A percentile compares a stretch with the other conserved stretches of the same genome.
Evolutionary conservation across 805 yeast genomes (phyloP).

Genomic region (Nakazawaea pomicola): DNA sequence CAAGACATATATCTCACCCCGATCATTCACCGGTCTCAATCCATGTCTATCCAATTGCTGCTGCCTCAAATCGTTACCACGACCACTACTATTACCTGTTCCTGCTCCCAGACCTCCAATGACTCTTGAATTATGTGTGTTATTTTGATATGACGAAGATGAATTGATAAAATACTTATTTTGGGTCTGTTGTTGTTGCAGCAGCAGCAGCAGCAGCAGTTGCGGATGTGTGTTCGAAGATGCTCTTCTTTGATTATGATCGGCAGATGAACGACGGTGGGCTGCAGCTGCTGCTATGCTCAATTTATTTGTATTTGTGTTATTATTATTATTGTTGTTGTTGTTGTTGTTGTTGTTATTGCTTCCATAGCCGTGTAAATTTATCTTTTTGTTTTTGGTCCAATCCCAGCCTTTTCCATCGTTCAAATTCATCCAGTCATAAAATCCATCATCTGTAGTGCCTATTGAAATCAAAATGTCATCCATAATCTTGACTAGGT

Average conservation of each 20-base stretch:
- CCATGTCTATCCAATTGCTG: conserved; percentile 14
- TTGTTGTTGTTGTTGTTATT: conserved; percentile 17
- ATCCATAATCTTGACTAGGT: conserved; percentile 56
- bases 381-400: conserved; percentile 68
- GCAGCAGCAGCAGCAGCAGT: conserved; percentile 17
- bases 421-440: conserved; percentile 79
- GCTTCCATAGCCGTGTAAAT: conserved; percentile 73
- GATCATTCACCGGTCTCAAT: conserved; percentile 14
- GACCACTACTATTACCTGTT: too few relatives aligned
- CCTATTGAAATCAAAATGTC: conserved; percentile 54
- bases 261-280: conserved; percentile 10
- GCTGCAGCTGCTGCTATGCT: too few relatives aligned
- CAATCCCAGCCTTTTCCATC: conserved; percentile 83
- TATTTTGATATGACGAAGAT: conserved; percentile 4
- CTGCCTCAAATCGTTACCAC: conserved; percentile 3
- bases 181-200: conserved; percentile 15
- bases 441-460: conserved; percentile 58
- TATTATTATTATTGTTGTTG: conserved; percentile 18
- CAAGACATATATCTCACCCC: conserved; percentile 15
- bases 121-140: conserved; percentile 3
- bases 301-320: conserved; percentile 16
- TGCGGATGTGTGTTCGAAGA: conserved; percentile 12
- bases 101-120: too few relatives aligned
- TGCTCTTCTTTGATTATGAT: background rate
- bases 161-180: conserved; percentile 13